These are phyloP conservation scores for Cytidiella melzeri DNA, from an alignment of 768 basidiomycete species.

Conservation along the genomic window DNA sequence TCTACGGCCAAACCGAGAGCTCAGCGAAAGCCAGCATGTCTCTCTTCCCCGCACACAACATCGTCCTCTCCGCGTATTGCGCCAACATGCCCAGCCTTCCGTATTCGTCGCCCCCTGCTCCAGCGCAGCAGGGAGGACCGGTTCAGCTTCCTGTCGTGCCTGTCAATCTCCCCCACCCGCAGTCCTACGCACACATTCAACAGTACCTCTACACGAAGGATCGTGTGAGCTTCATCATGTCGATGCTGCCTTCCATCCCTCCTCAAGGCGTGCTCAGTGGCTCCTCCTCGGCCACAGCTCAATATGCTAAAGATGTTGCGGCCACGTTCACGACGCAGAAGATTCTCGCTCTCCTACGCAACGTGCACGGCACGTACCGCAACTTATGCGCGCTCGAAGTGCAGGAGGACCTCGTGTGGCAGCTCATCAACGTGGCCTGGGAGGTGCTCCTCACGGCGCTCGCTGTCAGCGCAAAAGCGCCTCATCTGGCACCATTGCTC, in stretches of 20 bases:
- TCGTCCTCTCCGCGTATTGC: conserved; percentile 58
- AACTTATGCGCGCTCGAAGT: conserved; percentile 69
- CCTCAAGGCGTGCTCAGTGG: conserved; percentile 9
- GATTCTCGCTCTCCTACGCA: conserved; percentile 41
- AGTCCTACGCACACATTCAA: conserved; percentile 60
- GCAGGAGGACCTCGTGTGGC: conserved; percentile 61
- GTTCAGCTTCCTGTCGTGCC: conserved; percentile 57
- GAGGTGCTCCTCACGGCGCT: conserved; percentile 57
- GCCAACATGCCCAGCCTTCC: conserved; percentile 49
- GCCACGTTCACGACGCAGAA: conserved; percentile 28
- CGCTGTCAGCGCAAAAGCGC: conserved; percentile 31
- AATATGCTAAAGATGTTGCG: conserved; percentile 17
- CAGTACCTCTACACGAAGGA: conserved; percentile 66
- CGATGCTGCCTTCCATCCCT: conserved; percentile 53
- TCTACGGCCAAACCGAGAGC: conserved; percentile 27
- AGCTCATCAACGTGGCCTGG: conserved; percentile 62
- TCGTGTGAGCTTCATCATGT: conserved; percentile 47
- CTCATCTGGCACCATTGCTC: background rate
- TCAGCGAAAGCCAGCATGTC: conserved; percentile 27
- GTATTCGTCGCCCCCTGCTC: conserved; percentile 13
- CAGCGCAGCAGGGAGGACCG: conserved; percentile 16
- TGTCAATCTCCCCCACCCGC: conserved; percentile 63
- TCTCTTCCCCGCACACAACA: conserved; percentile 56
- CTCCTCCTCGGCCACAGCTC: background rate
- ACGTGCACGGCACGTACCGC: conserved; percentile 63